Conservation (phyloP, 768 basidiomycete genomes). For the Suillus tomentosus region DNA sequence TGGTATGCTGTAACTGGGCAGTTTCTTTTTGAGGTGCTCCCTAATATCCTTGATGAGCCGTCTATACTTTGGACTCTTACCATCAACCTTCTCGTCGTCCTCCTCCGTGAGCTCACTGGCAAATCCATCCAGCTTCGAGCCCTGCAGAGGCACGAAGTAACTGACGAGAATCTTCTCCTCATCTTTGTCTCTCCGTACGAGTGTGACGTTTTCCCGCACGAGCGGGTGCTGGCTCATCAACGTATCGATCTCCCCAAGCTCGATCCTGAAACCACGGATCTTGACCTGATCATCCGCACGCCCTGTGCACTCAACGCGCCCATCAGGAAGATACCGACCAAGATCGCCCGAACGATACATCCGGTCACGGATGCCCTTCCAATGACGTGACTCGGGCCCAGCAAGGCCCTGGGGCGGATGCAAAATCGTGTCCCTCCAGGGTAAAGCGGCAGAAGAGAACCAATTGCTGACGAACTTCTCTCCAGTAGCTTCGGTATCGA, state of each 20-base stretch:
- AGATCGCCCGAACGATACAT: slow-evolving; percentile 99
- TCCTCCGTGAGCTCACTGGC: slow-evolving; percentile 60
- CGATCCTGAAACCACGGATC: slow-evolving; percentile 98
- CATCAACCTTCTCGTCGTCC: slow-evolving; percentile 52
- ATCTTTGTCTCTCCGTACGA: slow-evolving; percentile 96
- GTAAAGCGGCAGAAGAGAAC: slow-evolving; percentile 59
- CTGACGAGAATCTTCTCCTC: slow-evolving; percentile 98
- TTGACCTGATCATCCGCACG: slow-evolving; percentile 99
- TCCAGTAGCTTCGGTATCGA: slow-evolving; percentile 76
- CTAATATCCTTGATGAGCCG: slow-evolving; percentile 90
- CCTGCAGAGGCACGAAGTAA: slow-evolving; percentile 91
- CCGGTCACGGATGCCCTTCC: slow-evolving; percentile 94
- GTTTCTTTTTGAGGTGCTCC: slow-evolving; percentile 94
- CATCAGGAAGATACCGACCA: slow-evolving; percentile 90
- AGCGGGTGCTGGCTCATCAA: slow-evolving; percentile 91
- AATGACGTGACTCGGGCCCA: slow-evolving; percentile 75
- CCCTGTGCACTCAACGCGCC: slow-evolving; percentile 94
- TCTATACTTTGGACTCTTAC: slow-evolving; percentile 78
- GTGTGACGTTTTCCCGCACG: slow-evolving; percentile 96
- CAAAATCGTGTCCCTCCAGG: slow-evolving; percentile 71
- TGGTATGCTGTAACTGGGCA: slow-evolving; percentile 94
- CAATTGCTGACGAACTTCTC: slow-evolving; percentile 96
- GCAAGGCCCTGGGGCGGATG: slow-evolving; percentile 57
- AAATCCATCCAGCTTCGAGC: slow-evolving; percentile 63
- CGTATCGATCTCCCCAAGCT: slow-evolving; percentile 97